These are phyloP conservation scores for Wallacemonas sp. DNA, from an alignment of 208 protist species.

Conservation along the genomic window DNA sequence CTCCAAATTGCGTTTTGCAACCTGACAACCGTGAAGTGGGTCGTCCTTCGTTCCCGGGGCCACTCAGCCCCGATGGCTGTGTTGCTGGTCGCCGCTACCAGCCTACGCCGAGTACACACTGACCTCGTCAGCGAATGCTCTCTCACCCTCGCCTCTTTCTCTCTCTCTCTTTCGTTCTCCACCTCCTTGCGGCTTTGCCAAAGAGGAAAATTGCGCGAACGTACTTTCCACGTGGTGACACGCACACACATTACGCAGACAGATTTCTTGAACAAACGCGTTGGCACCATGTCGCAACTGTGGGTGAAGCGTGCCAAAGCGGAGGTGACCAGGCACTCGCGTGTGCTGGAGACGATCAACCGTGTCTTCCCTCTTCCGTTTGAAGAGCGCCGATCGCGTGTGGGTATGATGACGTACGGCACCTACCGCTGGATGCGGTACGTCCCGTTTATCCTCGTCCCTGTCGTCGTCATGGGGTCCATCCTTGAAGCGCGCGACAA, in stretches of 20 bases:
- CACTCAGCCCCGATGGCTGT: no score
- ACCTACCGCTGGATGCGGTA: constrained; percentile 85
- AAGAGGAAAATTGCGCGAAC: no score
- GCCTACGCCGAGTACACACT: no score
- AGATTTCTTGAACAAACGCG: no score
- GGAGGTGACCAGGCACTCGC: constrained; percentile 81
- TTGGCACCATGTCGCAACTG: constrained; percentile 82
- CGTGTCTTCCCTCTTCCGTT: constrained; percentile 85
- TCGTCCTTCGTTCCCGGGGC: no score
- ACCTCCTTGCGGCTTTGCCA: no score
- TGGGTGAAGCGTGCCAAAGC: constrained; percentile 89
- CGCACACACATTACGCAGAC: no score
- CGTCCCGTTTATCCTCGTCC: constrained; percentile 73
- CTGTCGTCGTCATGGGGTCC: constrained; percentile 51
- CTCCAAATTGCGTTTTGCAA: no score
- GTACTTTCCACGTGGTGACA: no score
- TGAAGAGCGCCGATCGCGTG: constrained; percentile 80
- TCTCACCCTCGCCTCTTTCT: constrained; percentile 4
- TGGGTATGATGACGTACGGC: constrained; percentile 84
- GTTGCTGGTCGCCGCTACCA: no score
- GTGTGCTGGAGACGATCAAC: constrained; percentile 80
- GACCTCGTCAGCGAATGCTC: neutral
- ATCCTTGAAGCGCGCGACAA: constrained; percentile 84
- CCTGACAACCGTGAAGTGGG: no score
- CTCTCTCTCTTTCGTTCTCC: neutral